These are phyloP conservation scores for Skeletonema costatum DNA, from an alignment of 108 stramenopile species.

Conservation along the genomic window DNA sequence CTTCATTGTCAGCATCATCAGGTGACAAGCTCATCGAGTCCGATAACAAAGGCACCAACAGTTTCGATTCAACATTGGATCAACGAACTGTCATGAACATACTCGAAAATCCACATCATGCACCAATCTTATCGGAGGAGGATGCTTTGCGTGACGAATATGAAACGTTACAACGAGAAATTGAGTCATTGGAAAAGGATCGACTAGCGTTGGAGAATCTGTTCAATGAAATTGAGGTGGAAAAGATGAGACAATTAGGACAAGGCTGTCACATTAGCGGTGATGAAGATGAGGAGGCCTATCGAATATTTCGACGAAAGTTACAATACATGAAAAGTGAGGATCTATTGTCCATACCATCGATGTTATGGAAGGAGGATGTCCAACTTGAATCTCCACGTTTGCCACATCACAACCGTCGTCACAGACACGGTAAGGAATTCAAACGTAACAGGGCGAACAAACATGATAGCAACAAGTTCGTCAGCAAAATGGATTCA, in stretches of 20 bases:
- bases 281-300: neutral
- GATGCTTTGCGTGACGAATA: slow-evolving; percentile 29
- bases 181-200: slow-evolving; percentile 31
- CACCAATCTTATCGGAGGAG: slow-evolving; percentile 13
- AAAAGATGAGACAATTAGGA: neutral
- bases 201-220: slow-evolving; percentile 15
- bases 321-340: neutral
- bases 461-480: neutral
- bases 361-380: slow-evolving; percentile 10
- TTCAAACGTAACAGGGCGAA: neutral
- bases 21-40: neutral
- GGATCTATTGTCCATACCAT: neutral
- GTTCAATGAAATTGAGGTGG: slow-evolving; percentile 10
- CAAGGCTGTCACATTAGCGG: neutral
- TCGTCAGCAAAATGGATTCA: neutral
- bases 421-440: neutral
- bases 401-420: neutral
- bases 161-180: slow-evolving; percentile 11
- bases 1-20: neutral
- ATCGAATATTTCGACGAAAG: neutral
- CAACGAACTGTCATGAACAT: slow-evolving; percentile 13
- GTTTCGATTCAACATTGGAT: slow-evolving; percentile 5
- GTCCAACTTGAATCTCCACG: neutral
- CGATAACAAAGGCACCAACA: neutral
- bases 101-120: neutral